Evolutionary conservation across 1,139 yeast genomes (phyloP), one percentile per base, ranked within the genome.

Genomic region (Protomyces inouyei): DNA sequence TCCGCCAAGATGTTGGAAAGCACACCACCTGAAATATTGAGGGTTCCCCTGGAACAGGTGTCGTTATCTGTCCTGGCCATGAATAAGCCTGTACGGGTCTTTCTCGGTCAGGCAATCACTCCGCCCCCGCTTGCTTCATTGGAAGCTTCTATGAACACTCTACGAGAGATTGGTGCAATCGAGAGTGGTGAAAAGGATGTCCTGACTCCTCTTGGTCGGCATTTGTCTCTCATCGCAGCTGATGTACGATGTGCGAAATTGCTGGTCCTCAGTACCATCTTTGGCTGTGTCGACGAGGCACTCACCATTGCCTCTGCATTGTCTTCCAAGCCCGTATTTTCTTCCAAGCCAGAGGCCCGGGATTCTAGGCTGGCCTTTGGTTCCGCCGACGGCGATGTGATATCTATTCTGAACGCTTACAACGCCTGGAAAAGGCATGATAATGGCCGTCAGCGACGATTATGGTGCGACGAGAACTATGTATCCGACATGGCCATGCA

Each of bases 221-320:
- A 87, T 71, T 78, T 92, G 54, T 87, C 64, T 14, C 78, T 85
- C 71, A 78, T 93, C 66, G 98, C 98, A 0, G 80, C 96, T 9
- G 98, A 93, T 74, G 82, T 93, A 57, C 85, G 83, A 66, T 87
- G 91, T 65, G 97, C 96, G 5, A 93, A 93, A 72, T 75, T 92
- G 59, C 77, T 93, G 57, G 84, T 92, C 36, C 82, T 85, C 67
- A 90, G 96, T 0, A 84, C 95, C 55, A 81, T 91, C 12, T 88
- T 92, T 74, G 95, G 95, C 0, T 87, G 95, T 71, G 76, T 90
- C n/a, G 92, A 88, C 54, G 76, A 82, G 40, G 87, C 93, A 66
- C 78, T 89, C 25, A 83, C 92, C 0, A 76, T 90, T 28, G 93
- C 96, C 0, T 84, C 97, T 0, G 80, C 89, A 9, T 76, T 87